A percentile compares a stretch with the other conserved stretches of the same genome.
Conservation (phyloP, 768 basidiomycete species). For the Dentipellis fragilis region DNA sequence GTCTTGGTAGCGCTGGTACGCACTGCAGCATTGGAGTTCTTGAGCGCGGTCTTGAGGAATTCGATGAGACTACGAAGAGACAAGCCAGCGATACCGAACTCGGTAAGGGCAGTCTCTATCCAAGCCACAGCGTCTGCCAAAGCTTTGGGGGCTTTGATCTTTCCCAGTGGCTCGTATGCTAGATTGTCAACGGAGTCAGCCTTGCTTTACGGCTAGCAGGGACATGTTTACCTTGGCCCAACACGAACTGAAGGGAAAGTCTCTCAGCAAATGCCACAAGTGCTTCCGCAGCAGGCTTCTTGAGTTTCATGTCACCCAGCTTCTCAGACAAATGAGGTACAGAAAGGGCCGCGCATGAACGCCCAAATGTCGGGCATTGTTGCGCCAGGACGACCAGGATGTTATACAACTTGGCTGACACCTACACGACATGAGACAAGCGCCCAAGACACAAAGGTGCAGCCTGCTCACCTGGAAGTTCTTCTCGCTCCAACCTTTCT, state of each 20-base stretch:
- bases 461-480: slow-evolving; percentile 75
- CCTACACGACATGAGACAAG: slow-evolving; percentile 34
- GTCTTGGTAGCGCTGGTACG: slow-evolving; percentile 90
- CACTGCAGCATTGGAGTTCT: slow-evolving; percentile 91
- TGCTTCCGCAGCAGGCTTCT: slow-evolving; percentile 90
- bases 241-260: slow-evolving; percentile 88
- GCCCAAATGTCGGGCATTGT: slow-evolving; percentile 72
- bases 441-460: too few species aligned
- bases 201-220: slow-evolving; percentile 13
- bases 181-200: slow-evolving; percentile 5
- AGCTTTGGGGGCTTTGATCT: slow-evolving; percentile 96
- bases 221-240: slow-evolving; percentile 65
- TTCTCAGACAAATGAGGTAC: slow-evolving; percentile 85
- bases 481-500: slow-evolving; percentile 97
- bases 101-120: slow-evolving; percentile 76
- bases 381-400: slow-evolving; percentile 68
- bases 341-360: slow-evolving; percentile 73
- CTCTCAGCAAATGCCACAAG: slow-evolving; percentile 81
- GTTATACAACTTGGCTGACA: slow-evolving; percentile 82
- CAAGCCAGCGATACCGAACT: slow-evolving; percentile 87
- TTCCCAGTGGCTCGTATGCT: slow-evolving; percentile 91
- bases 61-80: slow-evolving; percentile 80
- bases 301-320: slow-evolving; percentile 90
- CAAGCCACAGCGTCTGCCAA: slow-evolving; percentile 84
- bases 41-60: slow-evolving; percentile 76